A percentile compares a stretch with the other conserved stretches of the same genome.
phyloP scores from a whole-genome alignment of 164 flowering plant genomes.

The Nymphaea thermarum region DNA sequence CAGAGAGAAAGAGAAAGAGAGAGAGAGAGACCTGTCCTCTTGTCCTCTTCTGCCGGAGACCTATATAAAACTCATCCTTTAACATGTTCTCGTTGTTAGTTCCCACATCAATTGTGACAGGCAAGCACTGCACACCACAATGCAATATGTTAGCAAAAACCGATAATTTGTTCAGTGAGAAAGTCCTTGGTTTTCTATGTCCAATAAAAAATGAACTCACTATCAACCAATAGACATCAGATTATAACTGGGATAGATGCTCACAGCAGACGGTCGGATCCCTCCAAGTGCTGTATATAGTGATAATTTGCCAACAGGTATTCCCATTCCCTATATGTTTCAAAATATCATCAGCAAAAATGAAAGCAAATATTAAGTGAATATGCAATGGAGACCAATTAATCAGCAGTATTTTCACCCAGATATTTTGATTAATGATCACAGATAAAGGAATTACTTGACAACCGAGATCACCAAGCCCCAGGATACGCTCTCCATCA shows the following conservation, averaged over 20 bases:
- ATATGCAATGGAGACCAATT: too few relatives aligned
- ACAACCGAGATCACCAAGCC: conserved; percentile 91
- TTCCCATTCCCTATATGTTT: conserved; percentile 70
- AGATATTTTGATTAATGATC: too few relatives aligned
- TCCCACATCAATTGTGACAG: conserved; percentile 84
- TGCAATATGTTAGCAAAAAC: too few relatives aligned
- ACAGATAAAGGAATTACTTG: conserved; percentile 29
- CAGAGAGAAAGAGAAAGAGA: too few relatives aligned
- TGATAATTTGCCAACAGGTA: conserved; percentile 81
- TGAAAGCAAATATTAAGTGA: too few relatives aligned
- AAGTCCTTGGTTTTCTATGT: too few relatives aligned
- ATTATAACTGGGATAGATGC: conserved; percentile 5
- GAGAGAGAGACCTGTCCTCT: conserved; percentile 49
- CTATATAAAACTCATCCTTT: conserved; percentile 81
- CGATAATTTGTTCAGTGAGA: too few relatives aligned
- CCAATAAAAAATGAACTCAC: too few relatives aligned
- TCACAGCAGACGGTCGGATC: conserved; percentile 74
- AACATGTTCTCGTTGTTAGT: conserved; percentile 69
- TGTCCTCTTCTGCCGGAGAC: conserved; percentile 65
- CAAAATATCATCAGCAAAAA: too few relatives aligned
- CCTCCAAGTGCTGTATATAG: conserved; percentile 85
- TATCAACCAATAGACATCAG: too few relatives aligned
- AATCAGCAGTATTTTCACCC: too few relatives aligned
- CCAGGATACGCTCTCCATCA: conserved; percentile 80
- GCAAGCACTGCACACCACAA: conserved; percentile 50